Percentiles rank a stretch among this genome's conserved stretches.
Conservation (phyloP, 2,329 filamentous ascomycete species). For the Alternaria arbusti region DNA sequence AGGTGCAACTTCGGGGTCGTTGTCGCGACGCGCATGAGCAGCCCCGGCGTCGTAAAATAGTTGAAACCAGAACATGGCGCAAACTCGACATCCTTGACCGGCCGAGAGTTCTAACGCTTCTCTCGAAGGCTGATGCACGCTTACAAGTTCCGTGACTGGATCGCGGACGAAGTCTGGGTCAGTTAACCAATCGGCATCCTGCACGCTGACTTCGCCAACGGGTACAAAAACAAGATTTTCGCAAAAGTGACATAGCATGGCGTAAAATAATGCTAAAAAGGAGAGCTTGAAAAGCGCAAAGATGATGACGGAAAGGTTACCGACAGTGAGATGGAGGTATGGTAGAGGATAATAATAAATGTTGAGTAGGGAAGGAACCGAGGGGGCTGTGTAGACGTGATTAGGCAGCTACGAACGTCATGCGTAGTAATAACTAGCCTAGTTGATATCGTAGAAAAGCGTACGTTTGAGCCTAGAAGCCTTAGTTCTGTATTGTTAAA, state of each 20-base stretch:
- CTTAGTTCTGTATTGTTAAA: too few relatives aligned
- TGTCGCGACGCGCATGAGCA: not conserved
- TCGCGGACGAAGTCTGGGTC: fast-evolving
- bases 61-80: not conserved
- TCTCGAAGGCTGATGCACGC: not conserved
- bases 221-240: not conserved
- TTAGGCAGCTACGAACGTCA: not conserved
- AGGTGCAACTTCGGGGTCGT: not conserved
- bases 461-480: too few relatives aligned
- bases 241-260: not conserved
- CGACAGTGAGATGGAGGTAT: not conserved
- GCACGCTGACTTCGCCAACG: not conserved
- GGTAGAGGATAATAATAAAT: not conserved
- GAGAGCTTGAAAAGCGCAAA: not conserved
- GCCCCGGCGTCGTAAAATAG: not conserved
- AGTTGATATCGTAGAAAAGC: too few relatives aligned
- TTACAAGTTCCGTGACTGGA: not conserved
- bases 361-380: not conserved
- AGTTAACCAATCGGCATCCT: not conserved
- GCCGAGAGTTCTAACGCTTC: not conserved
- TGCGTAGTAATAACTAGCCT: not conserved
- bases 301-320: not conserved
- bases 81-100: not conserved
- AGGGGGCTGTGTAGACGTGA: not conserved
- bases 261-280: too few relatives aligned